Conservation (phyloP, 176 grass and related monocot species). For the Oryza australiensis region DNA sequence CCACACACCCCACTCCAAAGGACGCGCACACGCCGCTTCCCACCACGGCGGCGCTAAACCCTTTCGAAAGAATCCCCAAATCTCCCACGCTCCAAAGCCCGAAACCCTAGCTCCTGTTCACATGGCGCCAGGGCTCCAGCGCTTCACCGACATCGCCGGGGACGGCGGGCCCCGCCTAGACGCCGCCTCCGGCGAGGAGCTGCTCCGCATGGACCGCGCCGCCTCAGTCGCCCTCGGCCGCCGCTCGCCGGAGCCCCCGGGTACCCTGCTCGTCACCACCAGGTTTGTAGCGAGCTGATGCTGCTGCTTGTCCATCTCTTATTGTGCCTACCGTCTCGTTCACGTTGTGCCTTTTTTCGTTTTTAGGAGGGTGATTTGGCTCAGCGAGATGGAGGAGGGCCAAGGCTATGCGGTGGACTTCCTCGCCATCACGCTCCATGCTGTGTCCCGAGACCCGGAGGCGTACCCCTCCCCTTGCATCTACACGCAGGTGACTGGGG, state of each 20-base stretch:
- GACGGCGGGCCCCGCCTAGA: constrained; percentile 58
- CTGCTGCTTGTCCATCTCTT: not conserved
- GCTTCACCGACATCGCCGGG: constrained; percentile 44
- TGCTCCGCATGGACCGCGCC: constrained; percentile 59
- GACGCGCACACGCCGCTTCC: not conserved
- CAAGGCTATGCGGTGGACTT: constrained; percentile 82
- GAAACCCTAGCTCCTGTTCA: constrained; percentile 47
- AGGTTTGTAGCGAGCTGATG: constrained; percentile 39
- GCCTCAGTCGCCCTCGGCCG: constrained; percentile 56
- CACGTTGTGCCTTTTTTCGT: not conserved
- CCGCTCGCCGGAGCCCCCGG: constrained; percentile 53
- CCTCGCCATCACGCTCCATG: constrained; percentile 76
- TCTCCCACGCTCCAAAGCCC: constrained; percentile 37
- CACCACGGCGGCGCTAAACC: constrained; percentile 37
- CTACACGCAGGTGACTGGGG: constrained; percentile 78
- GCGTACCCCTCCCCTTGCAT: constrained; percentile 79
- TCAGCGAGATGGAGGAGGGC: constrained; percentile 67
- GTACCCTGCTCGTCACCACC: constrained; percentile 82
- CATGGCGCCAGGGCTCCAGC: constrained; percentile 75
- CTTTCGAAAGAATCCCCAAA: constrained; percentile 49
- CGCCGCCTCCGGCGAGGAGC: constrained; percentile 63
- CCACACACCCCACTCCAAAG: too few species aligned
- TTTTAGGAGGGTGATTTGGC: constrained; percentile 91
- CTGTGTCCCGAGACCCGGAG: constrained; percentile 84
- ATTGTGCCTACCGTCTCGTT: not conserved